These are phyloP conservation scores for Tricholoma hemisulphureum DNA, from an alignment of 768 basidiomycete species.

Conservation along the genomic window DNA sequence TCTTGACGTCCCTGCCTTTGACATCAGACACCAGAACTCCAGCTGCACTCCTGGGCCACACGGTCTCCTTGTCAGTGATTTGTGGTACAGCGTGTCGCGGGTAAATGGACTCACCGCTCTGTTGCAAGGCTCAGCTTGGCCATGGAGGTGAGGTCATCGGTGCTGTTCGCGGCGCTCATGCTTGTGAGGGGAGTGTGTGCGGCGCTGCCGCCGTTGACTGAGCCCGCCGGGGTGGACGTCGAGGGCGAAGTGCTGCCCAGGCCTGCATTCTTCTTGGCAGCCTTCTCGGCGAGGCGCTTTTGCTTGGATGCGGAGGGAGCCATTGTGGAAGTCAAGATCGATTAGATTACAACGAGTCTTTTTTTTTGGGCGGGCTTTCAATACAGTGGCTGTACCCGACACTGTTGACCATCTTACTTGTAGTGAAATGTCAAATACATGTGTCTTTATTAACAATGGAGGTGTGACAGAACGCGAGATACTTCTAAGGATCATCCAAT, in stretches of 20 bases:
- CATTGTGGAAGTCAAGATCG: constrained; percentile 40
- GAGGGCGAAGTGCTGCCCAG: constrained; percentile 49
- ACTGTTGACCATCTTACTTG: too few relatives aligned
- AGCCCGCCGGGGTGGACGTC: constrained; percentile 60
- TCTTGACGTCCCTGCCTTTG: constrained; percentile 96
- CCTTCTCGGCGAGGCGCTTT: constrained; percentile 94
- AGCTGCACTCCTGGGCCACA: constrained; percentile 65
- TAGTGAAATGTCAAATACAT: too few relatives aligned
- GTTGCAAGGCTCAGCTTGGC: constrained; percentile 87
- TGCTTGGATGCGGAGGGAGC: constrained; percentile 83
- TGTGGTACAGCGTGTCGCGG: too few relatives aligned
- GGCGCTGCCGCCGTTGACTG: constrained; percentile 57
- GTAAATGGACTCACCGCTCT: constrained; percentile 80
- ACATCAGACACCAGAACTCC: constrained; percentile 92
- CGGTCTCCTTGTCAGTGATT: neutral
- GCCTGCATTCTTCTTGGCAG: constrained; percentile 67
- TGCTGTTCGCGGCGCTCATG: constrained; percentile 73
- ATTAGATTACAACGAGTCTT: constrained; percentile 28
- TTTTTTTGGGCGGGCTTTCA: constrained; percentile 36
- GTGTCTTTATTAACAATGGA: too few relatives aligned
- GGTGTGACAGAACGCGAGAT: too few relatives aligned
- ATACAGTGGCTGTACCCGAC: constrained; percentile 16
- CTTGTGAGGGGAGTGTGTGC: constrained; percentile 81
- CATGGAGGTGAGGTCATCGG: constrained; percentile 83
- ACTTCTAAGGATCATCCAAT: too few relatives aligned